Base-by-base conservation (phyloP, 371 early-diverging fungal species). In the Mucor sp. region DNA sequence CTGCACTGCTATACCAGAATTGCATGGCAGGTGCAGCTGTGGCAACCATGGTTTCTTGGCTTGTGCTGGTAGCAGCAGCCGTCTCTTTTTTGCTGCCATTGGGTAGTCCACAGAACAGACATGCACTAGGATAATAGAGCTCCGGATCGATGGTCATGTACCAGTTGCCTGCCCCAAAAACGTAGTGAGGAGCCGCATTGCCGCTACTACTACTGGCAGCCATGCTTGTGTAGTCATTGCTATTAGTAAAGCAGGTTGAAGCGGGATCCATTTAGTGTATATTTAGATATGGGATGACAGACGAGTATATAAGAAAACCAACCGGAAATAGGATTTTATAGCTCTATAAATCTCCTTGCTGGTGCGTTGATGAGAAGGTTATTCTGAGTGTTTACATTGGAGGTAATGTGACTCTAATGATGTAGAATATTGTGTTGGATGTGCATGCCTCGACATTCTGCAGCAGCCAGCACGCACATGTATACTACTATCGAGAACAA, bases 1-100 rank as follows among this genome's bases (percentile, higher is more conserved):
- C 32, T 25, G 17, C 32, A 57, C 33, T 57, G 57, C 3, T 11
- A 23, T 32, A n/a, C n/a, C n/a, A 57, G 9, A 33, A 33, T 17
- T n/a, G 57, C 33, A 57, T 57, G 33, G 30, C 17, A 6, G 57
- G 57, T 33, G 57, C 57, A 57, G 57, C 57, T 57, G 57, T 28
- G 33, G 32, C 57, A 57, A 32, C 33, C 8, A 33, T 33, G 9
- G 9, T 33, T 33, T 32, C 33, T 57, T 57, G 32, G 32, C 33
- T 33, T 33, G 33, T 57, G 32, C 53, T 23, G 0, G 19, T 33
- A 56, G 57, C 41, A 4, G 30, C 4, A 4, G 30, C 30, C 30
- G 1, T 33, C 17, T 17, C 17, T 32, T 32, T 32, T 32, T 32
- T 57, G 1, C n/a, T 8, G 14, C 33, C 57, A n/a, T 57, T 28